Evolutionary conservation across 352 stramenopile species (phyloP), one percentile per base, ranked within the genome.

Genomic region (Pythium diclinum): DNA sequence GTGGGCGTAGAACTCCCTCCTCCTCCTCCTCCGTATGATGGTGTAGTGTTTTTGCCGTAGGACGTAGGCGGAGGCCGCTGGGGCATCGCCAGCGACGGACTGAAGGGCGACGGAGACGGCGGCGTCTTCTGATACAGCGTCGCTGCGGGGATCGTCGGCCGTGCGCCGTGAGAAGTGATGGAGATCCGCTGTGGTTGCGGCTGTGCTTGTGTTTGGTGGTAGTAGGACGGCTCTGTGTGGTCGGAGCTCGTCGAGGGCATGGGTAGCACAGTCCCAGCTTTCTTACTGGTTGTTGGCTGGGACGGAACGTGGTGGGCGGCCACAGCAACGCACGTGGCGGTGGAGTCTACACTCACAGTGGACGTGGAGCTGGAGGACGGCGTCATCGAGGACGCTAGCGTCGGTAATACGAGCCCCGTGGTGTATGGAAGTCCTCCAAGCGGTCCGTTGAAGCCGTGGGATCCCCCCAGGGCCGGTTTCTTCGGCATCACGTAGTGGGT

Each of bases 141-240:
- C 6, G 53, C 23, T 0, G 42, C 53, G 36, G 61, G 62, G 32
- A 68, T 59, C 54, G 36, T 46, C 21, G 68, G 52, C 42, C 68
- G 25, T 40, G 61, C 70, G n/a, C 79, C 82, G 51, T 89, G 79
- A 1, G 82, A 89, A 6, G 78, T 89, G 64, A 89, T 76, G 11
- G 79, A 85, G 49, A 71, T 46, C 0, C 68, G 68, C 47, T 42
- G 57, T 19, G 49, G 34, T 30, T 32, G 46, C n/a, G 65, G 52
- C 14, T 58, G 56, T 17, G 38, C n/a, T n/a, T 69, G 53, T 17
- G 11, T 49, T 3, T 17, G 6, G 17, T 59, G 14, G 54, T 17
- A 33, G 34, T 55, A 17, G 30, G 7, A 7, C 47, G n/a, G 47
- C 17, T 19, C 38, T 57, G n/a, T 14, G 5, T 53, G 8, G 4